Conservation (phyloP, 371 early-diverging fungal species). For the Rhizopus sp. region DNA sequence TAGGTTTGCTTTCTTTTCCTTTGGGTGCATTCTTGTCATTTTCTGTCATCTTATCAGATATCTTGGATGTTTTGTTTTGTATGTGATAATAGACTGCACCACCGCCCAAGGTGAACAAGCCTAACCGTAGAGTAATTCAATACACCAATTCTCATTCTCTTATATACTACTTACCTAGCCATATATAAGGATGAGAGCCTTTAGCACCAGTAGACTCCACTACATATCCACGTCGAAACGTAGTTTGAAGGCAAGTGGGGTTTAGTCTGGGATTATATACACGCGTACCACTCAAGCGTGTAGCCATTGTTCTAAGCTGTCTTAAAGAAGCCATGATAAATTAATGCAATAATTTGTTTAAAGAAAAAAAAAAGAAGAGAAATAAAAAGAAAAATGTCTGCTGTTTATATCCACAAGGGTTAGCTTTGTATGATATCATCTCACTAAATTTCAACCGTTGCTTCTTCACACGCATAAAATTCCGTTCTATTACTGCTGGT, state of each 20-base stretch:
- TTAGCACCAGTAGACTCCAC: background rate
- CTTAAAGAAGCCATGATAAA: conserved; percentile 14
- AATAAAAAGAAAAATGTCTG: background rate
- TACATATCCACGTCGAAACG: conserved; percentile 6
- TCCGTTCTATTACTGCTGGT: too few relatives aligned
- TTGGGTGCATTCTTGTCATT: background rate
- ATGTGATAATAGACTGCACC: background rate
- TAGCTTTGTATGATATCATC: too few relatives aligned
- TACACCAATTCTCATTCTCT: background rate
- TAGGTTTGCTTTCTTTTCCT: background rate
- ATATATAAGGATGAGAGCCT: conserved; percentile 14
- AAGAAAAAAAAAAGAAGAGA: conserved; percentile 2
- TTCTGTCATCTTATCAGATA: too few relatives aligned
- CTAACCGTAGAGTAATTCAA: too few relatives aligned
- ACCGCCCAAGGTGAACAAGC: background rate
- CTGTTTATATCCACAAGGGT: too few relatives aligned
- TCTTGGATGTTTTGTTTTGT: too few relatives aligned
- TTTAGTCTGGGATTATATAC: background rate
- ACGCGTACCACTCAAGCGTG: conserved; percentile 3
- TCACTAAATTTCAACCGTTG: too few relatives aligned
- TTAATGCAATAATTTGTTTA: conserved; percentile 14
- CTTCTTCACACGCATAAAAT: too few relatives aligned
- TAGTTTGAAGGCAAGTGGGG: background rate
- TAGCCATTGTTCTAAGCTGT: conserved; percentile 9
- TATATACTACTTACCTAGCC: conserved; percentile 20